phyloP scores from a whole-genome alignment of 2,329 filamentous ascomycete species.

The Colletotrichum australisinense region DNA sequence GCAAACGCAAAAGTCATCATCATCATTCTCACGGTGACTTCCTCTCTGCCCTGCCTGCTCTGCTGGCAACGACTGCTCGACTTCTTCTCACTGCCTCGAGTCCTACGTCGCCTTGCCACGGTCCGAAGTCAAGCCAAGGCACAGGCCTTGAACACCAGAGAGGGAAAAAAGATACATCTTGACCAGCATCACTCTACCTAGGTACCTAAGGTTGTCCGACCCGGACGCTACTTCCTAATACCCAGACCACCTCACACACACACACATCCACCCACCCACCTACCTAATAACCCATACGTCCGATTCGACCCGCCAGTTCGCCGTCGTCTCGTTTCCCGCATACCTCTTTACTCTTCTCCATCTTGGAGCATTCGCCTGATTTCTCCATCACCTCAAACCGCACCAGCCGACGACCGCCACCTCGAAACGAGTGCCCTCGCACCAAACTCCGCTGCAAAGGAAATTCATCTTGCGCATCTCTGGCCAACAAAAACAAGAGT shows the following conservation, averaged over 20 bases:
- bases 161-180: not conserved
- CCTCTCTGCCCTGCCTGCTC: constrained; percentile 21
- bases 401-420: constrained; percentile 30
- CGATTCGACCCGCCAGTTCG: constrained; percentile 33
- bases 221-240: not conserved
- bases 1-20: constrained; percentile 32
- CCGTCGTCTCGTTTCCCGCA: constrained; percentile 29
- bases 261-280: too few species aligned
- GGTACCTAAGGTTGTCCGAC: not conserved
- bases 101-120: constrained; percentile 9
- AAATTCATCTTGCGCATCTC: not conserved
- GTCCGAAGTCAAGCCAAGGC: not conserved
- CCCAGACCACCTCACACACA: not conserved
- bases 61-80: not conserved
- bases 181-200: not conserved
- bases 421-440: not conserved
- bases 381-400: constrained; percentile 19
- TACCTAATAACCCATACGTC: not conserved
- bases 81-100: not conserved
- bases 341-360: not conserved
- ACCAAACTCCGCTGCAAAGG: not conserved
- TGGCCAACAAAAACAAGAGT: not conserved
- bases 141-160: not conserved
- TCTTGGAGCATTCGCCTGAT: constrained; percentile 8
- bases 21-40: constrained; percentile 30